Evolutionary conservation across 2,329 filamentous ascomycete species (phyloP), one percentile per base, ranked within the genome.

Genomic region (Podosphaera fusca): DNA sequence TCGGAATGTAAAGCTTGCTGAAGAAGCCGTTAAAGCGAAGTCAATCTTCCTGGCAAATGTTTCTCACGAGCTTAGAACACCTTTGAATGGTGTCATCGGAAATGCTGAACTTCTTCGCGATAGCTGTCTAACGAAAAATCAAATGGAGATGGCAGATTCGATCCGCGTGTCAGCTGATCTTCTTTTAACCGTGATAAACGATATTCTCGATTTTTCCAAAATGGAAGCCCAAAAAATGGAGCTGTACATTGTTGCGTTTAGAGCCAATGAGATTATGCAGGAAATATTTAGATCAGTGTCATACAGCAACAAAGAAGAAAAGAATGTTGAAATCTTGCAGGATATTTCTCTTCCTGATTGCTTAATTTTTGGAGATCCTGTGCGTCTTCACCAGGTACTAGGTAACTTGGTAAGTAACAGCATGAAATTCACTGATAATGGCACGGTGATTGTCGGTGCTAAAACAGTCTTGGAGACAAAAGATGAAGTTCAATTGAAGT

Each of bases 151-250:
- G 74, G 85, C 86, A 3, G 87, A 94, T 65, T 90, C 87, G 14
- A 92, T 94, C 57, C 80, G 87, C 55, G 77, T 89, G 36, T 94
- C 86, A 54, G 87, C 87, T 0, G 88, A 95, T 66, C 80, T 92
- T 14, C 72, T 95, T 12, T 74, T 95, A 33, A 92, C 88, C 0
- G 87, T 95, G 53, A 95, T 95, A 71, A 95, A 95, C 66, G 90
- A 96, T 66, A 95, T 95, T 56, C 74, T 95, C 3, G 90, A 96
- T 69, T 94, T 95, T 67, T 95, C 88, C 34, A 94, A 94, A 69
- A 87, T 92, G 72, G 87, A 94, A 67, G 87, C 85, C 2, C 86
- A 89, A 63, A 84, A 87, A 67, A 82, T 94, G 72, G 87, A 92
- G 67, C 77, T 89, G 1, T 86, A 86, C 66, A 76, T 82, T 59